A percentile compares a stretch with the other conserved stretches of the same genome.
Conservation (phyloP, 2,329 filamentous ascomycete genomes). For the Sarocladium oryzae region DNA sequence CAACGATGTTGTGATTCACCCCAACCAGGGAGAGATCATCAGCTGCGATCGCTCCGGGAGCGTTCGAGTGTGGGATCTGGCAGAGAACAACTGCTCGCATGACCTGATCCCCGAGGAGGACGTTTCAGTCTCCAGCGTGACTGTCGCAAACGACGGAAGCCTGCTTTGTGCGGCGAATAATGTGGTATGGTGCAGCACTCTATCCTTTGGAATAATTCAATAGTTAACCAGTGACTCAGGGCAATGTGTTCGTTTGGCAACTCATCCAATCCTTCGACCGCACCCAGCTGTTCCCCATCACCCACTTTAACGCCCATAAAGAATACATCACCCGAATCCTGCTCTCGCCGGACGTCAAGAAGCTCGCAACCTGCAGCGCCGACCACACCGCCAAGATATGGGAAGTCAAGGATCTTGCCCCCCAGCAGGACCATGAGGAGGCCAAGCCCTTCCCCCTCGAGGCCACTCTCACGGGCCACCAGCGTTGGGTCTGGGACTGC, state of each 20-base stretch:
- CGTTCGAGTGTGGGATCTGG: slow-evolving; percentile 92
- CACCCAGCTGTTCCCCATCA: slow-evolving; percentile 79
- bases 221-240: slow-evolving; percentile 44
- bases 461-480: slow-evolving; percentile 81
- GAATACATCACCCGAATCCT: slow-evolving; percentile 91
- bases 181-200: slow-evolving; percentile 46
- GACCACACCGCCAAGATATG: slow-evolving; percentile 95
- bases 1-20: slow-evolving; percentile 99
- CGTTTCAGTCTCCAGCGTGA: slow-evolving; percentile 87
- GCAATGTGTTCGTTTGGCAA: slow-evolving; percentile 96
- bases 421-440: slow-evolving; percentile 24
- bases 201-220: background rate
- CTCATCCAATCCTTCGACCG: slow-evolving; percentile 77
- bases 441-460: slow-evolving; percentile 68
- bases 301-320: slow-evolving; percentile 83
- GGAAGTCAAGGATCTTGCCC: slow-evolving; percentile 72
- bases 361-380: slow-evolving; percentile 87
- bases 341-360: slow-evolving; percentile 87
- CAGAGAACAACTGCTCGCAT: slow-evolving; percentile 94
- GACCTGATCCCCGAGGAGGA: slow-evolving; percentile 96
- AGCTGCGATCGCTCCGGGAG: slow-evolving; percentile 91
- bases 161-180: slow-evolving; percentile 93
- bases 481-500: slow-evolving; percentile 97
- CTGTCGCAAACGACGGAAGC: slow-evolving; percentile 88
- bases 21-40: slow-evolving; percentile 96